These are phyloP conservation scores for sunflower (Helianthus annuus) DNA, from an alignment of 129 eudicot species.

Conservation along the genomic window HanXRQr2.0-SUNRISE NC_035446.2:95145987-95146486, in stretches of 20 bases:
- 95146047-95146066: slow-evolving; percentile 43
- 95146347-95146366: no score
- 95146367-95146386: no score
- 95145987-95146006: neutral
- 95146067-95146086: slow-evolving; percentile 68
- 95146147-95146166: neutral
- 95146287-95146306: no score
- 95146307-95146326: no score
- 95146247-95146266: neutral
- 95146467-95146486: no score
- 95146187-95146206: neutral
- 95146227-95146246: slow-evolving; percentile 10
- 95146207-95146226: neutral
- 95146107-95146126: slow-evolving; percentile 57
- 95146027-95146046: neutral
- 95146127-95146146: slow-evolving; percentile 37
- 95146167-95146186: neutral
- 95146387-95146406: no score
- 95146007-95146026: neutral
- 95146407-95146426: no score
- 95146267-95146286: neutral
- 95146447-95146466: no score
- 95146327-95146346: no score
- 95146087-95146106: slow-evolving; percentile 68
- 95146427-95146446: no score